Evolutionary conservation across 75 land plant genomes (phyloP), one percentile per base, ranked within the genome.

Genomic region (Sequoiadendron giganteum): DNA sequence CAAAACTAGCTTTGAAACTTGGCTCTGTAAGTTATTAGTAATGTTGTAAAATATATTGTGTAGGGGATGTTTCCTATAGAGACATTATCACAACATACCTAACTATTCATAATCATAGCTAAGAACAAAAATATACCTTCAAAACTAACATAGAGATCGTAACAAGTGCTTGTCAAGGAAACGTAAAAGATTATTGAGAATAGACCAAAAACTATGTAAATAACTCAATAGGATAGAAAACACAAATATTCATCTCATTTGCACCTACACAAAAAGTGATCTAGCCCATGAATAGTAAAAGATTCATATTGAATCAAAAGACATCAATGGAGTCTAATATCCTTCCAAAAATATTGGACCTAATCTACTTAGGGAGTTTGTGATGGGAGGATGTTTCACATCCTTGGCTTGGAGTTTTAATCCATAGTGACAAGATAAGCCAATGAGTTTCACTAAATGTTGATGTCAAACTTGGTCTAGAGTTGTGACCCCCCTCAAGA

Each of bases 21-120:
- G 40, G 91, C 93, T 42, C 93, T 92, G 0, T 86, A 52, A 14
- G 93, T 91, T 34, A 91, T 91, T 16, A 88, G 81, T 91, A 91
- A 61, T 91, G 94, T 65, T 93, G 93, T n/a, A 91, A 54, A 15
- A 93, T 93, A 84, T 93, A 93, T 76, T 87, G 88, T 8, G 93
- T 93, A 47, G 86, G 86, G 15, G 91, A 87, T 11, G 89, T 61
- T 82, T 93, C 93, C 94, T 91, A 93, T 14, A 56, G 9, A 54
- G 72, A 85, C 11, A 61, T 56, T 21, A 11, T 21, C 87, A 9
- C 68, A 86, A 4, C 58, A 65, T 0, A 65, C 25, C 28, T 65
- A 3, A 2, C 70, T n/a, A 65, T 65, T 3, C 25, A 65, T 18
- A 21, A 65, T 19, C 70, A 25, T 13, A 65, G 0, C n/a, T 5